phyloP scores from a whole-genome alignment of 148 eudicot species.

The Rhododendron vialii region DNA sequence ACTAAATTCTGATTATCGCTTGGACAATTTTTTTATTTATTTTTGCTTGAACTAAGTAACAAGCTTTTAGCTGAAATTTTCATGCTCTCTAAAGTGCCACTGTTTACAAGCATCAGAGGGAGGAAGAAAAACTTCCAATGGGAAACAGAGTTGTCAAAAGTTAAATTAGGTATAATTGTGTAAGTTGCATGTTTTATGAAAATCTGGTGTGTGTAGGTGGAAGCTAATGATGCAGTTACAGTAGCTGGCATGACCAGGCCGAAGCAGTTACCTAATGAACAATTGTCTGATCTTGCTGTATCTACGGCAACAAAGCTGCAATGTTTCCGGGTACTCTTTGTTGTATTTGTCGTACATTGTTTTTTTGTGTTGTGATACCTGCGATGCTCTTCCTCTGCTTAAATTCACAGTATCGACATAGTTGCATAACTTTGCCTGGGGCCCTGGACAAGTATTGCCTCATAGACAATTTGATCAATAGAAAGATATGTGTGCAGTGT shows the following conservation, averaged over 20 bases:
- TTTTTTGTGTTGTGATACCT: background rate
- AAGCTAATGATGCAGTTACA: constrained; percentile 88
- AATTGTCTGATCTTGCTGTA: constrained; percentile 77
- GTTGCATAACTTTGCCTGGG: background rate
- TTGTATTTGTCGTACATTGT: background rate
- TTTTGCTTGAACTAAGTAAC: background rate
- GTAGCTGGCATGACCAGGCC: constrained; percentile 94
- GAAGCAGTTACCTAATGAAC: constrained; percentile 83
- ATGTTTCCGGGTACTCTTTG: constrained; percentile 62
- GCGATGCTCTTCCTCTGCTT: background rate
- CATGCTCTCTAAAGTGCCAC: background rate
- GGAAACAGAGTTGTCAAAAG: background rate
- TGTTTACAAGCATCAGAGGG: background rate
- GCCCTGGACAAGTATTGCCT: background rate
- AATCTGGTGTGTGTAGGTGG: constrained; percentile 50
- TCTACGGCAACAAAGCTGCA: constrained; percentile 92
- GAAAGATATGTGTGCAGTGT: background rate
- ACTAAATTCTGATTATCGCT: background rate
- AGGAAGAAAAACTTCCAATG: background rate
- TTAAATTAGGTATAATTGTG: background rate
- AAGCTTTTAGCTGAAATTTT: background rate
- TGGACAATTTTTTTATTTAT: background rate
- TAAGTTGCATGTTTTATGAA: background rate
- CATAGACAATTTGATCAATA: background rate
- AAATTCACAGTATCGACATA: background rate